Base-by-base conservation (phyloP, 768 basidiomycete species). In the Suillus cothurnatus region DNA sequence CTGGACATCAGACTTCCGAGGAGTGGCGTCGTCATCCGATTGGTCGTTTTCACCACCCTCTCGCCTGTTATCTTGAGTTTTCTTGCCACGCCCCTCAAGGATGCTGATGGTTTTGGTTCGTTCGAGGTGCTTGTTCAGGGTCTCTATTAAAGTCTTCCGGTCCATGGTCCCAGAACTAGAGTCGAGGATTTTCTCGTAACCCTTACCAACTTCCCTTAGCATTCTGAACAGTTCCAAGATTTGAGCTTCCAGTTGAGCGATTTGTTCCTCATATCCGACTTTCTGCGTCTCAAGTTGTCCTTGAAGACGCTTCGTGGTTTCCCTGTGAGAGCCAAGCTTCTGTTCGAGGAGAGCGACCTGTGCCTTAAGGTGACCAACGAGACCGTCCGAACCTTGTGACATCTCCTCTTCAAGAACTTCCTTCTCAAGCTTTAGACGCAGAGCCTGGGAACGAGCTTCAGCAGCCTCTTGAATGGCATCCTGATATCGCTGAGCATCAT, bases 221-320 rank as follows among this genome's bases (percentile, higher is more conserved):
- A 97, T 97, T 69, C 91, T 85, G 81, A 96, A 99, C 21, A 98
- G 78, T 73, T 97, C 95, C 84, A 92, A 87, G 66, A 97, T 96
- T 80, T 97, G 93, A 15, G 90, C 85, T 73, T 97, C 95, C 17
- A 97, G 87, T 74, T 97, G 93, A 4, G 86, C 82, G 64, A 98
- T 94, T 69, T 88, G 88, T 64, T 94, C 92, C 72, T 96, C 92
- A 72, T 95, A 95, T 17, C 85, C 87, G 19, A 80, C 74, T 74
- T 90, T 92, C 78, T 95, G 92, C 47, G 85, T 84, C 69, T 87
- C 88, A 62, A 97, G 78, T 71, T 94, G 92, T 21, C 85, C 85
- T 71, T 94, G 90, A 12, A 97, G 80, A 58, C 90, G 82, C 34
- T 86, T 81, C 19, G 88, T 91, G 14, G 89, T 94, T 63, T 92